These are phyloP conservation scores for Eimeria maxima DNA, from an alignment of 169 alveolate genomes.

Conservation along the genomic window DNA sequence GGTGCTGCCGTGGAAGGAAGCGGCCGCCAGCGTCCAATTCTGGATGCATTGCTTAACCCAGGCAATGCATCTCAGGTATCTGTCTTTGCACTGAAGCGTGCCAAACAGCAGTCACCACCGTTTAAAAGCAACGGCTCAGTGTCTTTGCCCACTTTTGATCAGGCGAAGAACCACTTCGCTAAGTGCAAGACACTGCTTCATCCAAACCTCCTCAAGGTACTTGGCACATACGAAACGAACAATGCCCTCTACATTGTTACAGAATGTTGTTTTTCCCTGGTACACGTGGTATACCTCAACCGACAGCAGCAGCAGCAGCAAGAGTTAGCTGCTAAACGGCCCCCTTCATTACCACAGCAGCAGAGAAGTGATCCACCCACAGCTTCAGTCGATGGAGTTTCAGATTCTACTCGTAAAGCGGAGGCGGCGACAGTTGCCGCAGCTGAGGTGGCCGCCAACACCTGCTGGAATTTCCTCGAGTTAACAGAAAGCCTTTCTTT, in stretches of 20 bases:
- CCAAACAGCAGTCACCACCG: constrained; percentile 62
- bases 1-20: background rate
- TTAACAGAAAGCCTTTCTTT: constrained; percentile 67
- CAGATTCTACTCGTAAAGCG: background rate
- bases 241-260: constrained; percentile 77
- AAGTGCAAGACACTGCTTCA: constrained; percentile 77
- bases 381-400: background rate
- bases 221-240: constrained; percentile 72
- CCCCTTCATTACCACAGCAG: constrained; percentile 51
- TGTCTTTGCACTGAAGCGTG: constrained; percentile 49
- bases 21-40: constrained; percentile 26
- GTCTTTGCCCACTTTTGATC: constrained; percentile 43
- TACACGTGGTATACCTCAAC: constrained; percentile 20
- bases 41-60: constrained; percentile 53
- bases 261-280: constrained; percentile 62
- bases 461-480: constrained; percentile 65
- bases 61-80: constrained; percentile 51
- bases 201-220: constrained; percentile 79
- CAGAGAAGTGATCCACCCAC: constrained; percentile 40
- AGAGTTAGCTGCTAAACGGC: constrained; percentile 58
- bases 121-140: constrained; percentile 43
- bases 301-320: constrained; percentile 59
- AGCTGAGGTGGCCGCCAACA: constrained; percentile 22
- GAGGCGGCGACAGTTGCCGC: constrained; percentile 74
- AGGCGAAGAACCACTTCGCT: constrained; percentile 63